Conservation (phyloP, 139 green algal species). For the Coelastrella sp. region DNA sequence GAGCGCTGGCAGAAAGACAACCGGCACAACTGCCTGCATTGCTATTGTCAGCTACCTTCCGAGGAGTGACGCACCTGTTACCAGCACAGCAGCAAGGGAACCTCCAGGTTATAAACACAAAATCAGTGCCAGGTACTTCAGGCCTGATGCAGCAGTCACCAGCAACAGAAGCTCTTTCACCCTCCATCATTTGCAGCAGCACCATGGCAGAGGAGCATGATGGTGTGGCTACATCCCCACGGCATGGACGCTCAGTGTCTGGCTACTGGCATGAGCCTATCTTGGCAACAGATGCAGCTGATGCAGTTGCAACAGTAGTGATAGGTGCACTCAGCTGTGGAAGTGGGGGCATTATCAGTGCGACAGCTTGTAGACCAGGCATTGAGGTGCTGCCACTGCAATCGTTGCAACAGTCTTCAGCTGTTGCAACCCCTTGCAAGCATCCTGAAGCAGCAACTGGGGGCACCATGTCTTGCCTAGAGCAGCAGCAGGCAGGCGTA, state of each 20-base stretch:
- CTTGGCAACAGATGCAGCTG: background rate
- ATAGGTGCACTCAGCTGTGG: background rate
- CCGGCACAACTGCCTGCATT: background rate
- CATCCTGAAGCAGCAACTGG: too few relatives aligned
- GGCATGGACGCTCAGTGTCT: background rate
- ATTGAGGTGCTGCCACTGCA: background rate
- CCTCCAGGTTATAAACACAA: background rate
- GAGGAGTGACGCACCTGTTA: background rate
- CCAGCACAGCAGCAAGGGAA: background rate
- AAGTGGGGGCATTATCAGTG: background rate
- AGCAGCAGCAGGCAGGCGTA: slow-evolving; percentile 5
- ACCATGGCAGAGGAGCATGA: background rate
- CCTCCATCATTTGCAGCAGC: too few relatives aligned
- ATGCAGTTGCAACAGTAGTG: background rate
- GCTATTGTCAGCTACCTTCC: background rate
- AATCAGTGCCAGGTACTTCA: too few relatives aligned
- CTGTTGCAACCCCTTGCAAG: too few relatives aligned
- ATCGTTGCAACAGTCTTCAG: background rate
- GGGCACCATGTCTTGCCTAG: too few relatives aligned
- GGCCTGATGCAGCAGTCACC: too few relatives aligned
- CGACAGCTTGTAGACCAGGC: too few relatives aligned
- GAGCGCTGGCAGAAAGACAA: background rate
- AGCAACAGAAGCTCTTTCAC: too few relatives aligned
- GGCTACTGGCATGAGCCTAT: background rate
- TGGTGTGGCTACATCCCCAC: background rate